Percentiles rank a stretch among this genome's conserved stretches.
Conservation (phyloP, 495 filamentous ascomycete species). For the Opeltia flavorubescens region DNA sequence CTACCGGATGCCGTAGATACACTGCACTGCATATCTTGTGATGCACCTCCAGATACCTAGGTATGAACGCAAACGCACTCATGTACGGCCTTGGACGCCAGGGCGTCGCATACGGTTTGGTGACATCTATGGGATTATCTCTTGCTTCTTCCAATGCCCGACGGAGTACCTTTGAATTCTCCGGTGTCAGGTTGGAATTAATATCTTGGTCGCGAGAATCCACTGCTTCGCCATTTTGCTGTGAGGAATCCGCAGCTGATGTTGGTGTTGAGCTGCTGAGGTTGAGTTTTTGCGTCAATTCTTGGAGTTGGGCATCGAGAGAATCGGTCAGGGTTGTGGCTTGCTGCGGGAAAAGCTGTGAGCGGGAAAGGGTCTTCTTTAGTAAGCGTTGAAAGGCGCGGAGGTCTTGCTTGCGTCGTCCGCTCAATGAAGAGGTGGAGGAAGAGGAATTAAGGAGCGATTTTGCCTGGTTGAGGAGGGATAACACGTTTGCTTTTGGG, state of each 20-base stretch:
- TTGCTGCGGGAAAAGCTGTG: conserved; percentile 4
- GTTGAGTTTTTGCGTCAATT: conserved; percentile 18
- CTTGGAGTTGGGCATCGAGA: conserved; percentile 37
- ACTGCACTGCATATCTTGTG: conserved; percentile 90
- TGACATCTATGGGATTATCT: conserved; percentile 60
- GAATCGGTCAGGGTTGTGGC: conserved; percentile 27
- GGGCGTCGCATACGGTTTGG: conserved; percentile 79
- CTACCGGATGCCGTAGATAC: conserved; percentile 89
- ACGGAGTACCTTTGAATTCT: conserved; percentile 25
- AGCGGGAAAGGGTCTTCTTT: conserved; percentile 36
- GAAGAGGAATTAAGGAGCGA: conserved; percentile 34
- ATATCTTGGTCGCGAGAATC: background rate
- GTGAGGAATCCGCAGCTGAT: background rate
- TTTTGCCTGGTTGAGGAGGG: conserved; percentile 40
- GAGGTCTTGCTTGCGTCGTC: conserved; percentile 47
- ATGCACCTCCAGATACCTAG: conserved; percentile 92
- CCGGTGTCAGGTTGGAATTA: conserved; percentile 7
- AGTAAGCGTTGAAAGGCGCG: conserved; percentile 44
- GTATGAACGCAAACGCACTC: conserved; percentile 85
- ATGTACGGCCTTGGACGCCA: conserved; percentile 84
- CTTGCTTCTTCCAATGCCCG: conserved; percentile 39
- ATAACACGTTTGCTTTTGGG: conserved; percentile 31
- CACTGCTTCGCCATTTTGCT: background rate
- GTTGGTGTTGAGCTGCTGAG: conserved; percentile 1
- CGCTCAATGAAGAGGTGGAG: conserved; percentile 25